A percentile compares a stretch with the other conserved stretches of the same genome.
phyloP scores from a whole-genome alignment of 495 filamentous ascomycete species.

The Daldinia concentrica region DNA sequence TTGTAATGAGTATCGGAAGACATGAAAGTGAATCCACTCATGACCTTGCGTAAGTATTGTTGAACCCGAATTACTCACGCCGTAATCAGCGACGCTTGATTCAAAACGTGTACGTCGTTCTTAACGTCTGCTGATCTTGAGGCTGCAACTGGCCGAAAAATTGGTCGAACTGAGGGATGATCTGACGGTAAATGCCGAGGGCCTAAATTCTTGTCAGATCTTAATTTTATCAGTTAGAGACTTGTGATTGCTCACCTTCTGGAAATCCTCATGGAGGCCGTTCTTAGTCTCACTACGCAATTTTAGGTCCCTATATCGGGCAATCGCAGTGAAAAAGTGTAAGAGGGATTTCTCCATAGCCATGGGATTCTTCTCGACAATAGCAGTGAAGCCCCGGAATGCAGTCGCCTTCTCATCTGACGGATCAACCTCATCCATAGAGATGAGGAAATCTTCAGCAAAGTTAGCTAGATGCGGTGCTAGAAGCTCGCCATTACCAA shows the following conservation, averaged over 20 bases:
- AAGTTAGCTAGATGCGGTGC: constrained; percentile 84
- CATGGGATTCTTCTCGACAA: constrained; percentile 86
- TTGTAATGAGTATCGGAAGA: neutral
- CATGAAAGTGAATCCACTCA: constrained; percentile 6
- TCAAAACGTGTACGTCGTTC: constrained; percentile 41
- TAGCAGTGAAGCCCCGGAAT: constrained; percentile 85
- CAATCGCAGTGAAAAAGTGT: constrained; percentile 86
- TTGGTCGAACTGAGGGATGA: constrained; percentile 85
- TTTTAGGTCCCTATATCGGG: constrained; percentile 71
- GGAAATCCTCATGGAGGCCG: constrained; percentile 58
- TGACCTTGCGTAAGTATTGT: constrained; percentile 2
- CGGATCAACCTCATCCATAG: constrained; percentile 84
- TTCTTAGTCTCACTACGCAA: constrained; percentile 56
- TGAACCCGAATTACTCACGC: constrained; percentile 1
- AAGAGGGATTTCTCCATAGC: constrained; percentile 87
- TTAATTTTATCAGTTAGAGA: constrained; percentile 2
- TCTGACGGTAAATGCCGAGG: constrained; percentile 79
- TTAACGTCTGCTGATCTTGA: constrained; percentile 66
- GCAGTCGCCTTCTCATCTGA: constrained; percentile 96
- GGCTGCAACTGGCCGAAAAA: constrained; percentile 76
- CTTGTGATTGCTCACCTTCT: constrained; percentile 48
- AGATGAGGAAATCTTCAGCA: constrained; percentile 79
- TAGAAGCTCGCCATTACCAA: constrained; percentile 78
- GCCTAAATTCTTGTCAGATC: constrained; percentile 61
- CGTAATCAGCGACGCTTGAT: neutral